These are phyloP conservation scores for Blastobotrys raffinosifermentans DNA, from an alignment of 1,139 yeast species.

Conservation along the genomic window DNA sequence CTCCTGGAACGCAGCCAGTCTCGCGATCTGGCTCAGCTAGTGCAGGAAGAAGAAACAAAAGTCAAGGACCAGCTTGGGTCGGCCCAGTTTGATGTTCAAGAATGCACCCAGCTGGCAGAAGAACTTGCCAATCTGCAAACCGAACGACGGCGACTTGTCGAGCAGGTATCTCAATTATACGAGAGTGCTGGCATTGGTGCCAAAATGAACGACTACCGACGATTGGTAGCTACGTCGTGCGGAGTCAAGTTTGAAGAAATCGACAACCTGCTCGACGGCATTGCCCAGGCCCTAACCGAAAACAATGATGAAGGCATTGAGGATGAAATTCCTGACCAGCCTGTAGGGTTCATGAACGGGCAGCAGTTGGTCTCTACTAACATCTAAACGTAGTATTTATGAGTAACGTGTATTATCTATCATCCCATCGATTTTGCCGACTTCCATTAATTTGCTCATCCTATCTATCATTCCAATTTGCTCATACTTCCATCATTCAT, in stretches of 20 bases:
- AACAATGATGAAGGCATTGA: slow-evolving; percentile 15
- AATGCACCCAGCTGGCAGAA: slow-evolving; percentile 32
- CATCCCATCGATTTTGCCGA: too few species aligned
- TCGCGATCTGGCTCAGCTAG: slow-evolving; percentile 43
- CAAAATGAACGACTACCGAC: slow-evolving; percentile 76
- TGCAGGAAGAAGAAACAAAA: slow-evolving; percentile 43
- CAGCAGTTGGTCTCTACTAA: too few species aligned
- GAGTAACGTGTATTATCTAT: too few species aligned
- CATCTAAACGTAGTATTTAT: too few species aligned
- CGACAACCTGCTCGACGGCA: slow-evolving; percentile 62
- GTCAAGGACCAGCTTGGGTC: slow-evolving; percentile 27
- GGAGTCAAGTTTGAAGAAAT: slow-evolving; percentile 75
- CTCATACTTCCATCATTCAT: too few species aligned
- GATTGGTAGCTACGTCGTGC: slow-evolving; percentile 75
- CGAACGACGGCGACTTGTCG: slow-evolving; percentile 40
- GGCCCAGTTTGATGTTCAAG: slow-evolving; percentile 17
- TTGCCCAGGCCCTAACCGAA: slow-evolving; percentile 39
- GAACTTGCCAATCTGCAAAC: slow-evolving; percentile 44
- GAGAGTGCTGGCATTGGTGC: slow-evolving; percentile 43
- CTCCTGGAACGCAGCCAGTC: slow-evolving; percentile 53
- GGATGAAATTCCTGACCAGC: slow-evolving; percentile 1
- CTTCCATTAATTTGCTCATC: too few species aligned
- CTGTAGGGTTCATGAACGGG: too few species aligned
- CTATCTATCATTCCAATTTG: too few species aligned
- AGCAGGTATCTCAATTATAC: slow-evolving; percentile 42